Base-by-base conservation (phyloP, 257 asterid genomes). In the Scutellaria minor region DNA sequence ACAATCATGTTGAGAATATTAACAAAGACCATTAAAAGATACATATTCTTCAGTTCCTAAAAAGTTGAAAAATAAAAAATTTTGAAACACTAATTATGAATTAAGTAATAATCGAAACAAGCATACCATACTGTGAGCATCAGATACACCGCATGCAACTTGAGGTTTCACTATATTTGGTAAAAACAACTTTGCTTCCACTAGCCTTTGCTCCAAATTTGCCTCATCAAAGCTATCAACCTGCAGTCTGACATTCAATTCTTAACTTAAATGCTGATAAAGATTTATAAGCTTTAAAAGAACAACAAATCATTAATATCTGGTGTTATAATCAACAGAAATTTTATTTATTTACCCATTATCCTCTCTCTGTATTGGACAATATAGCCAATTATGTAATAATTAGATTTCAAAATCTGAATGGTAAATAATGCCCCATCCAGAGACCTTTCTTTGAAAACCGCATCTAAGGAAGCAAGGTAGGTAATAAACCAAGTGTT, bases 101-200 rank as follows among this genome's bases (percentile, higher is more conserved):
- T 52, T 42, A 71, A 51, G 55, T n/a, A 11, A 41, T 20, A 39
- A 45, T 22, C 39, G 65, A 58, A 45, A 55, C 13, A 51, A 35
- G 40, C 80, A 62, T 92, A 94, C 98, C 99, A 90, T 95, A 86
- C 95, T 89, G 80, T 95, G 99, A 75, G 99, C 96, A 79, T 88
- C 92, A 40, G 92, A 87, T 67, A 92, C 94, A 66, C 99, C 99
- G 75, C 99, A 92, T 39, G 98, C 99, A 87, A 92, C 96, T 85
- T 95, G 99, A 73, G 99, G 98, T 83, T 92, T 95, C 83, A 92
- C 95, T 39, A 95, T 90, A 77, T 82, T 90, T 74, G 99, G 99
- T 73, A 86, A 78, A 35, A 85, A 75, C 77, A 95, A 75, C 77
- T 85, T 80, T 46, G 94, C 98, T 79, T 87, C 90, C 6, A 40